These are phyloP conservation scores for Carex cristatella DNA, from an alignment of 176 grass and related monocot species.

Conservation along the genomic window DNA sequence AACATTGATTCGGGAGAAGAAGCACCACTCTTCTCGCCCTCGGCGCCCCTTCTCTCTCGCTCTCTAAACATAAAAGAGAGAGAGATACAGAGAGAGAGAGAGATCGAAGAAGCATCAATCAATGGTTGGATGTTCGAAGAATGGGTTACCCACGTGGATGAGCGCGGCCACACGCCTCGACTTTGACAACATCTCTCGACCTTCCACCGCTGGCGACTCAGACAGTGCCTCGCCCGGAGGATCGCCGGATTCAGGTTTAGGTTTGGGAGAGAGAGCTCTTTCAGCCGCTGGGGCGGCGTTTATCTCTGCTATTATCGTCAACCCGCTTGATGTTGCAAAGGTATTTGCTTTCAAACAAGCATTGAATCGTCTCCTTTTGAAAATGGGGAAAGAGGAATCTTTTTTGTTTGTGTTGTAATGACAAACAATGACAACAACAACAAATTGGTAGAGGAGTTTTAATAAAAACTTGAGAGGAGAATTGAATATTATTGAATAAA, in stretches of 20 bases:
- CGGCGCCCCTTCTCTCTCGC: conserved; percentile 4
- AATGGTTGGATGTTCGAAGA: conserved; percentile 55
- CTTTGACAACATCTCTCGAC: conserved; percentile 35
- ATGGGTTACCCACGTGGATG: conserved; percentile 64
- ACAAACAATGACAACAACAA: too few species aligned
- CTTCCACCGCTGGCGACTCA: background rate
- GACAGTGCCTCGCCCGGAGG: background rate
- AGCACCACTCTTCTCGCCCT: background rate
- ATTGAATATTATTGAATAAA: too few species aligned
- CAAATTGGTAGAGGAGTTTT: too few species aligned
- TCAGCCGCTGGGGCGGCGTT: conserved; percentile 83
- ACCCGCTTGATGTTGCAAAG: conserved; percentile 95
- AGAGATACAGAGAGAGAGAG: conserved; percentile 12
- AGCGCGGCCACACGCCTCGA: conserved; percentile 73
- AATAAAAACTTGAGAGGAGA: too few species aligned
- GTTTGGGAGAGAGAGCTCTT: conserved; percentile 53
- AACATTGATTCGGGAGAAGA: background rate
- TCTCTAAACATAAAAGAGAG: conserved; percentile 11
- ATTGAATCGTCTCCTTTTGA: too few species aligned
- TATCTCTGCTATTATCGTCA: conserved; percentile 77
- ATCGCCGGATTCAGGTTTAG: conserved; percentile 29
- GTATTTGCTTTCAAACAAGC: conserved; percentile 10
- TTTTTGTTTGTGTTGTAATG: too few species aligned
- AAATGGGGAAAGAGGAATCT: too few species aligned
- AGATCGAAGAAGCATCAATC: background rate